Conservation (phyloP, 495 filamentous ascomycete species). For the Penicillium egyptiacum region DNA sequence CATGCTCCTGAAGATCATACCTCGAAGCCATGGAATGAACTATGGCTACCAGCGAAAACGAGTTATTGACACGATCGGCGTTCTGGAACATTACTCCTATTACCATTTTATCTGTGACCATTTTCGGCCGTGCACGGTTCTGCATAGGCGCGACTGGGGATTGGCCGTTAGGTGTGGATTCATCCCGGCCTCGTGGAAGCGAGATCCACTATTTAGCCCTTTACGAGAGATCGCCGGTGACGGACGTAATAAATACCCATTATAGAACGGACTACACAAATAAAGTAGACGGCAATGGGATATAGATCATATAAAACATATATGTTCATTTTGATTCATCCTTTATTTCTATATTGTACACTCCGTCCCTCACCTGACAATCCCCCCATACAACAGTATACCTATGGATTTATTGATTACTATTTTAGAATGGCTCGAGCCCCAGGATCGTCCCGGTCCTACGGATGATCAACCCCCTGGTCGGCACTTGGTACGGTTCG, state of each 20-base stretch:
- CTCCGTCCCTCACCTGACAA: background rate
- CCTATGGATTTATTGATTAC: background rate
- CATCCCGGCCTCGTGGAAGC: constrained; percentile 33
- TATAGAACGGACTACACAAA: background rate
- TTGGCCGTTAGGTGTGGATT: constrained; percentile 27
- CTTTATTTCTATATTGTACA: background rate
- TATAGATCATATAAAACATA: background rate
- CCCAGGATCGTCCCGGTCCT: constrained; percentile 21
- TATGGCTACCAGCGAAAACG: constrained; percentile 3
- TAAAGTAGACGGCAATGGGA: background rate
- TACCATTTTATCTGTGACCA: constrained; percentile 7
- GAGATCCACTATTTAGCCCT: constrained; percentile 28
- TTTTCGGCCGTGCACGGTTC: constrained; percentile 28
- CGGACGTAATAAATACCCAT: background rate
- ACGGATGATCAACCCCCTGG: constrained; percentile 20
- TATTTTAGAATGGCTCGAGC: constrained; percentile 19
- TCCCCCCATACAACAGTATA: background rate
- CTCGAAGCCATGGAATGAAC: background rate
- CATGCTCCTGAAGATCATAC: constrained; percentile 13
- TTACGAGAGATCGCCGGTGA: constrained; percentile 25
- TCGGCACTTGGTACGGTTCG: constrained; percentile 30
- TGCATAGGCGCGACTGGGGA: constrained; percentile 20
- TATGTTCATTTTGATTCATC: background rate
- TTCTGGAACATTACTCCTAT: constrained; percentile 26
- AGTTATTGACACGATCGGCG: constrained; percentile 24